Conservation (phyloP, 352 stramenopile species). For the Globisporangium emineosum region DNA sequence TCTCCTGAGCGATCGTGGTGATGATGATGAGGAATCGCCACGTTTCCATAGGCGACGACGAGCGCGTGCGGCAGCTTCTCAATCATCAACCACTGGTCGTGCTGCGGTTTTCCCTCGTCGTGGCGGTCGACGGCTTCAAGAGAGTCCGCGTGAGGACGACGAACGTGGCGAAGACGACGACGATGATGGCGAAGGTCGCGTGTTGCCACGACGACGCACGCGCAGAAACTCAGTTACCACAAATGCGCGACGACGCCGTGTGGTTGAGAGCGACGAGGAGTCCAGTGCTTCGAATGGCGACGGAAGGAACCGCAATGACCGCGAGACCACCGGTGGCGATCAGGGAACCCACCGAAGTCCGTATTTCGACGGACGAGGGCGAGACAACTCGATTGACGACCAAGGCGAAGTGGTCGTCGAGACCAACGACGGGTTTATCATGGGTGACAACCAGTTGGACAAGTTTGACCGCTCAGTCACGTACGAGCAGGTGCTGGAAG, state of each 20-base stretch:
- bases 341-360: conserved; percentile 17
- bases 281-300: neutral
- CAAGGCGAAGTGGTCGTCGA: conserved; percentile 62
- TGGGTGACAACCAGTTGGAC: conserved; percentile 80
- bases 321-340: conserved; percentile 7
- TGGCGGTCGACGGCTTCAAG: conserved; percentile 32
- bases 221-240: conserved; percentile 2
- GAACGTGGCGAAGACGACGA: conserved; percentile 10
- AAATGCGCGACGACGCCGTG: neutral
- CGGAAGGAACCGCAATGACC: neutral
- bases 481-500: conserved; percentile 62
- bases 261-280: conserved; percentile 19
- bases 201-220: conserved; percentile 13
- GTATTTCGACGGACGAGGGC: conserved; percentile 10
- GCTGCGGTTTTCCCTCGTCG: conserved; percentile 29
- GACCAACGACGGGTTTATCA: conserved; percentile 80
- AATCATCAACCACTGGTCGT: conserved; percentile 5
- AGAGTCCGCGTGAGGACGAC: conserved; percentile 3
- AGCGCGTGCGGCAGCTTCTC: conserved; percentile 19
- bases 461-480: conserved; percentile 66
- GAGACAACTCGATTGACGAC: conserved; percentile 21
- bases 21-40: conserved; percentile 31
- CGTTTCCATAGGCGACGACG: conserved; percentile 37
- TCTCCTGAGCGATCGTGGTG: conserved; percentile 46
- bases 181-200: conserved; percentile 9